Conservation (phyloP, 2,329 filamentous ascomycete species). For the Arthrobotrys musiformis region DNA sequence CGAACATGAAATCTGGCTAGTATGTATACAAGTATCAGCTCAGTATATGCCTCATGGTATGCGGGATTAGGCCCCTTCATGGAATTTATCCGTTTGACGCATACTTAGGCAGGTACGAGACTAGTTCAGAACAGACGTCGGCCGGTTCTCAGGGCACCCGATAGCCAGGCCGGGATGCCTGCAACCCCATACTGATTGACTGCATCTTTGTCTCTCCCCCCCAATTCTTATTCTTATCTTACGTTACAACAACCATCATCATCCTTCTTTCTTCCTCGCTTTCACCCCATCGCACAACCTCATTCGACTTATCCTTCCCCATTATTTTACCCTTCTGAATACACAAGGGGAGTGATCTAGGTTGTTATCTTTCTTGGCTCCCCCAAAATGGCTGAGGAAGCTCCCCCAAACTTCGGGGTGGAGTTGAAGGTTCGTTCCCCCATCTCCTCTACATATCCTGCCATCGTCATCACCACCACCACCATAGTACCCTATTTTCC, state of each 20-base stretch:
- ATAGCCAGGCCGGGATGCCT: too few species aligned
- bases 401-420: slow-evolving; percentile 85
- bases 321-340: neutral
- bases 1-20: neutral
- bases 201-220: slow-evolving; percentile 3
- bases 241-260: neutral
- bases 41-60: slow-evolving; percentile 47
- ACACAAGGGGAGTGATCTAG: too few species aligned
- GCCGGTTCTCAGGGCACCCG: neutral
- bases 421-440: slow-evolving; percentile 81
- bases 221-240: neutral
- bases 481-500: neutral
- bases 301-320: neutral
- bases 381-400: slow-evolving; percentile 69
- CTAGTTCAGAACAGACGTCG: neutral
- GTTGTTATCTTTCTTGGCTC: neutral
- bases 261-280: neutral
- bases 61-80: slow-evolving; percentile 19
- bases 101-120: neutral
- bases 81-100: slow-evolving; percentile 24
- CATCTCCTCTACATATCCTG: neutral
- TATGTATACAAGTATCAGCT: neutral
- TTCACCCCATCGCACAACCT: neutral
- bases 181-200: neutral
- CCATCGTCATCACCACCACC: neutral